Base-by-base conservation (phyloP, 2,329 filamentous ascomycete species). In the Penicillium vulpinum region DNA sequence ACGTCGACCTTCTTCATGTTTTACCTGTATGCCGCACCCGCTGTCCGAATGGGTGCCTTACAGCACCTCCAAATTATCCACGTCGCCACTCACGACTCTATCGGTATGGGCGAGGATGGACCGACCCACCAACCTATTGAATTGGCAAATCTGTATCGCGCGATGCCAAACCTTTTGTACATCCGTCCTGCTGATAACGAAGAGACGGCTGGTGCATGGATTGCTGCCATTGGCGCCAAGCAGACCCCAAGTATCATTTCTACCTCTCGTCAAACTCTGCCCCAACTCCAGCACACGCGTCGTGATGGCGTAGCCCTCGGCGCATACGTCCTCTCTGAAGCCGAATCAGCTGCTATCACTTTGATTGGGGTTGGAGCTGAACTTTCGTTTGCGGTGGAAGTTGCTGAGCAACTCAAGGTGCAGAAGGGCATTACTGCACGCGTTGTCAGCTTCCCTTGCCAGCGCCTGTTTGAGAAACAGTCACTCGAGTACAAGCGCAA, bases 1-100 rank as follows among this genome's bases (percentile, higher is more conserved):
- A 87, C 84, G 1, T 81, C 81, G 0, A 79, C 78, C 5, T 87
- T 86, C 72, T 85, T 86, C 75, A 86, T 87, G 81, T 86, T 86
- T 70, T 86, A 86, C 62, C 71, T 82, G 72, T 77, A 76, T 56
- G 83, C 83, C 10, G 84, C 84, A 0, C 80, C 83, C 0, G 84
- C 78, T 7, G 78, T 86, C 2, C 81, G 85, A 15, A 86, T 87
- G 83, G 83, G 83, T 8, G 84, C 83, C 4, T 74, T 85, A 1
- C 80, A 83, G 50, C 68, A 77, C 24, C 77, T 86, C 2, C 81
- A 83, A 51, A 74, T 77, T 28, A 85, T 87, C 50, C 84, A 87
- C 65, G 76, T 82, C 31, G 85, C 84, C 1, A 87, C 85, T 0
- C 85, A 87, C 69, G 84, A 87, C 71, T 81, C 77, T 8, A 83